Base-by-base conservation (phyloP, 225 moss, liverwort and hornwort genomes). In the Ulota crispa region DNA sequence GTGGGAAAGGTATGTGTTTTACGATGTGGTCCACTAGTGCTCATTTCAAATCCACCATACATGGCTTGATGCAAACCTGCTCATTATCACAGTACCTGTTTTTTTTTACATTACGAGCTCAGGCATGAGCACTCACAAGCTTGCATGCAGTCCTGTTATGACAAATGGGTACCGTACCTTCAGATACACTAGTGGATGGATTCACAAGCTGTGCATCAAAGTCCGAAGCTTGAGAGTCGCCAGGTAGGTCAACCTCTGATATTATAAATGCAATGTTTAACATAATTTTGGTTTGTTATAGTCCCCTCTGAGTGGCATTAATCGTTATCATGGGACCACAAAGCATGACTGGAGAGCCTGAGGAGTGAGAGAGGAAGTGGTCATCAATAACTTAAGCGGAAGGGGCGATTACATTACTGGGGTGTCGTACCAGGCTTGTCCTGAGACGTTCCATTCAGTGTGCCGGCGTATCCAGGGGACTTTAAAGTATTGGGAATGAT, bases 401-500 rank as follows among this genome's bases (percentile, higher is more conserved):
- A 32, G 18, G 50, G 77, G 9, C 45, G 64, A 28, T 70, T 64
- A 50, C 15, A 16, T 18, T 50, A 50, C 43, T 18, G 45, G 23
- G 56, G 72, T 41, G 61, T 59, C 81, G 80, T 82, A 85, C 68
- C 61, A 53, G 77, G 42, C 43, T 77, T 61, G 85, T 85, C 85
- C 85, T 68, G 72, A 67, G 75, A 75, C 60, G 82, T 70, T 82
- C 67, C 82, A 70, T 82, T 85, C 82, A 72, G 82, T 62, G 72
- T 80, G 82, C 80, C 80, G 82, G 88, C 82, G 82, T 61, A 85
- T 85, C 82, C 82, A 82, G 76, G 79, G 36, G 72, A 11, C 68
- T 77, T 77, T 59, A 81, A 82, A 85, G 82, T 66, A 85, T 80
- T 61, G 67, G 82, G 76, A 80, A 82, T 57, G 79, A 77, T 87